Percentiles rank a stretch among this genome's conserved stretches.
Evolutionary conservation across 1,284 basidiomycete species (phyloP).

Genomic region (Fomes fomentarius): DNA sequence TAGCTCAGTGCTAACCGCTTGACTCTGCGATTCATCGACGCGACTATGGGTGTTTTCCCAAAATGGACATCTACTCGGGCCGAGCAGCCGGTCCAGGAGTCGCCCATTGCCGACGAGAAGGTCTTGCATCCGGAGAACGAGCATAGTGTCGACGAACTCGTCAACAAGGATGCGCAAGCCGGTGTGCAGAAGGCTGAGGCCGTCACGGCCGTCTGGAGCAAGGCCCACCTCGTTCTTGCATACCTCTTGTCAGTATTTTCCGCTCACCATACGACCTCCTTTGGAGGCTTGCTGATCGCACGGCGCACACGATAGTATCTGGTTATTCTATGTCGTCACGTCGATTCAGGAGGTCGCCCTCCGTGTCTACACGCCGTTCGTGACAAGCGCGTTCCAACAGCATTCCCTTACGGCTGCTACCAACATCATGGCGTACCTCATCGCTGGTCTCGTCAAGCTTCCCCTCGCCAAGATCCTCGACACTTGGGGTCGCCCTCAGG

Average conservation of each 20-base stretch:
- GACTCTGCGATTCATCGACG: too few relatives aligned
- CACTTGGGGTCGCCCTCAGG: neutral
- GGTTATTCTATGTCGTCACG: too few relatives aligned
- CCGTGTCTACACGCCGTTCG: neutral
- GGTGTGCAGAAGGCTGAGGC: neutral
- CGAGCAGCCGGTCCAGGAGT: too few relatives aligned
- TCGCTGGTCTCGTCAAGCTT: neutral
- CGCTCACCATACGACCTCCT: neutral
- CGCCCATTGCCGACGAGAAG: too few relatives aligned
- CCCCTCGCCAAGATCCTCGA: neutral
- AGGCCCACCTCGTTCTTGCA: neutral
- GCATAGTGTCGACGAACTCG: neutral
- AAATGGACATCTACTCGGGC: too few relatives aligned
- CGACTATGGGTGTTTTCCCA: too few relatives aligned
- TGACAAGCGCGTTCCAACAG: neutral
- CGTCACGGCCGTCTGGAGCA: neutral
- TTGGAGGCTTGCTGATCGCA: neutral
- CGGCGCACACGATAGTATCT: neutral
- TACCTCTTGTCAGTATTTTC: neutral
- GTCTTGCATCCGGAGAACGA: too few relatives aligned
- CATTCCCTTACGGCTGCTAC: neutral
- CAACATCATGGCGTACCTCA: neutral
- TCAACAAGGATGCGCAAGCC: neutral
- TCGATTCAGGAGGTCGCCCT: neutral
- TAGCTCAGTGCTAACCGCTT: too few relatives aligned